A percentile compares a stretch with the other conserved stretches of the same genome.
Evolutionary conservation across 306 rosid genomes (phyloP).

Genomic region (Cicer yamashitae): DNA sequence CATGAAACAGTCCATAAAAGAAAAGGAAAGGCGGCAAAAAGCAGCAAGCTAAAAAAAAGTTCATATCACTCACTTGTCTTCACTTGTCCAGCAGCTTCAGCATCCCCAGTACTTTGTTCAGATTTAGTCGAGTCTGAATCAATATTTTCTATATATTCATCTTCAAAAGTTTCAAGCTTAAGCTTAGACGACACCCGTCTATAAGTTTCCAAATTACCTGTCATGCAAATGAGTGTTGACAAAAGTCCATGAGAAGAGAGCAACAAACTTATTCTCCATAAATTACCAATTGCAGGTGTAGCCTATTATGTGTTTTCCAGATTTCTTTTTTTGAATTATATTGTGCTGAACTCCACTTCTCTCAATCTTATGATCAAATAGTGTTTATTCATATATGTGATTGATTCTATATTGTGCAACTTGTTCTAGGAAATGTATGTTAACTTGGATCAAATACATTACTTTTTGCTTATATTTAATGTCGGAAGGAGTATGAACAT

Average conservation of each 20-base stretch:
- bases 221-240: constrained; percentile 40
- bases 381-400: constrained; percentile 10
- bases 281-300: constrained; percentile 7
- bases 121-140: constrained; percentile 48
- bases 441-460: neutral
- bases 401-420: constrained; percentile 36
- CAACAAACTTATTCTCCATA: constrained; percentile 36
- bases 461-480: too few relatives aligned
- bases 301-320: neutral
- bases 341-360: constrained; percentile 1
- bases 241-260: constrained; percentile 41
- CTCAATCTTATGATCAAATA: constrained; percentile 27
- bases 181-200: constrained; percentile 80
- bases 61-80: constrained; percentile 65
- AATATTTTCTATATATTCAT: constrained; percentile 51
- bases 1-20: constrained; percentile 2
- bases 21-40: neutral
- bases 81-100: constrained; percentile 65
- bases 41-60: constrained; percentile 20
- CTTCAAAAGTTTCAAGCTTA: constrained; percentile 71
- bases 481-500: neutral
- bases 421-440: constrained; percentile 27
- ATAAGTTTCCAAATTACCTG: constrained; percentile 77
- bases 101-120: constrained; percentile 55
- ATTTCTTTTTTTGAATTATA: constrained; percentile 33